These are phyloP conservation scores for Cladosporium cucumerinum DNA, from an alignment of 2,329 filamentous ascomycete genomes.

Conservation along the genomic window DNA sequence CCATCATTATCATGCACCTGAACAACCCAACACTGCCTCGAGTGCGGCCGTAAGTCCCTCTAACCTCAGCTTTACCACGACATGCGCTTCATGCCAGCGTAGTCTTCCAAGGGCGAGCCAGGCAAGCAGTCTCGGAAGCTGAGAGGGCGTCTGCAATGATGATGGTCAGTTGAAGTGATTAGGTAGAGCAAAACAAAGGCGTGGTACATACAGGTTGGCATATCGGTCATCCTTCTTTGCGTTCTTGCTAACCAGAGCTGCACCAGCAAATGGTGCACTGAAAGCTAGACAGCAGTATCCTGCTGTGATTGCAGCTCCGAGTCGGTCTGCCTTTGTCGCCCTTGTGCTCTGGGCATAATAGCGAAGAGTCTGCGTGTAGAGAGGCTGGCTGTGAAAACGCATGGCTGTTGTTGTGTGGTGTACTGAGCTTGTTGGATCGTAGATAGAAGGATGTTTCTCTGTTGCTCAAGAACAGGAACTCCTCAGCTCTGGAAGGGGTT, in stretches of 20 bases:
- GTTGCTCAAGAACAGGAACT: not conserved
- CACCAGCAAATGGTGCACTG: slow-evolving; percentile 33
- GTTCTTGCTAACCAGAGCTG: slow-evolving; percentile 32
- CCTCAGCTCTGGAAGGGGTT: not conserved
- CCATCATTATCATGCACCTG: slow-evolving; percentile 13
- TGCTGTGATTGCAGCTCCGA: slow-evolving; percentile 28
- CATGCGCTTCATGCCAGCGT: slow-evolving; percentile 26
- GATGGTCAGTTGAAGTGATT: slow-evolving; percentile 2
- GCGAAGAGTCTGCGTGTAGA: slow-evolving; percentile 27
- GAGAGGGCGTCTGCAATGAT: slow-evolving; percentile 29
- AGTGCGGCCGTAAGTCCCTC: not conserved
- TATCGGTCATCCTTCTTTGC: slow-evolving; percentile 32
- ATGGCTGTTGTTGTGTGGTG: slow-evolving; percentile 45
- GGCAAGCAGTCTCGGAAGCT: slow-evolving; percentile 37
- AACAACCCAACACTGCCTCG: not conserved
- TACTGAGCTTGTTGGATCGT: not conserved
- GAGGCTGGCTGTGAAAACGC: slow-evolving; percentile 44
- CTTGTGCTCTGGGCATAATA: slow-evolving; percentile 27
- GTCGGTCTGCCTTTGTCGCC: slow-evolving; percentile 24
- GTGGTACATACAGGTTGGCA: slow-evolving; percentile 30
- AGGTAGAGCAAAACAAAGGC: not conserved
- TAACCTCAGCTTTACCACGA: not conserved
- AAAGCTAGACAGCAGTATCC: slow-evolving; percentile 36
- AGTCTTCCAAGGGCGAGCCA: slow-evolving; percentile 34
- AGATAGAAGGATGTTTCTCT: not conserved